Evolutionary conservation across 495 filamentous ascomycete genomes (phyloP).

Genomic region (Rusavskia elegans): DNA sequence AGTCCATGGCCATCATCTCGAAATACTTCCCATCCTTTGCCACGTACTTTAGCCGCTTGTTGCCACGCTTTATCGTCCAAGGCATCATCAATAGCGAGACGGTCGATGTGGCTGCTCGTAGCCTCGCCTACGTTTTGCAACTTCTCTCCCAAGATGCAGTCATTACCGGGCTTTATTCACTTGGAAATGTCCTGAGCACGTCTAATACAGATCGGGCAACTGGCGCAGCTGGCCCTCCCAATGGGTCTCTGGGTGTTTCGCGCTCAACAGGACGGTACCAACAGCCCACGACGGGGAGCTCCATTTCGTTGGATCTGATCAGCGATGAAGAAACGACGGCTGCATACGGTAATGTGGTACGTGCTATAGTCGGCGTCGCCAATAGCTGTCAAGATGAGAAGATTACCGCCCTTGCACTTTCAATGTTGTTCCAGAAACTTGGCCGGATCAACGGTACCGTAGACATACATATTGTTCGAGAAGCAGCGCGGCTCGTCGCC

Average conservation of each 20-base stretch:
- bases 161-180: constrained; percentile 84
- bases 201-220: constrained; percentile 21
- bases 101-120: constrained; percentile 59
- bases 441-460: constrained; percentile 60
- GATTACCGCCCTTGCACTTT: constrained; percentile 85
- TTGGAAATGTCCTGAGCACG: constrained; percentile 82
- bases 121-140: constrained; percentile 62
- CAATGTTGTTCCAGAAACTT: constrained; percentile 88
- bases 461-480: constrained; percentile 69
- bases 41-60: constrained; percentile 58
- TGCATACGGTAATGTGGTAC: constrained; percentile 66
- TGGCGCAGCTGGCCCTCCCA: constrained; percentile 11
- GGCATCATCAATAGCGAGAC: constrained; percentile 41
- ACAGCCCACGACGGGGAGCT: constrained; percentile 52
- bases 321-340: constrained; percentile 58
- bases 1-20: constrained; percentile 66
- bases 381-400: constrained; percentile 69
- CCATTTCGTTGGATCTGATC: constrained; percentile 54
- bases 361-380: constrained; percentile 79
- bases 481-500: constrained; percentile 61
- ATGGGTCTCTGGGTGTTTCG: constrained; percentile 10
- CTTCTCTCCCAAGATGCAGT: constrained; percentile 79
- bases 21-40: constrained; percentile 55
- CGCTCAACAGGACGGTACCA: constrained; percentile 28
- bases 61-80: constrained; percentile 75